Base-by-base conservation (phyloP, 2,329 filamentous ascomycete species). In the Bretziella fagacearum region DNA sequence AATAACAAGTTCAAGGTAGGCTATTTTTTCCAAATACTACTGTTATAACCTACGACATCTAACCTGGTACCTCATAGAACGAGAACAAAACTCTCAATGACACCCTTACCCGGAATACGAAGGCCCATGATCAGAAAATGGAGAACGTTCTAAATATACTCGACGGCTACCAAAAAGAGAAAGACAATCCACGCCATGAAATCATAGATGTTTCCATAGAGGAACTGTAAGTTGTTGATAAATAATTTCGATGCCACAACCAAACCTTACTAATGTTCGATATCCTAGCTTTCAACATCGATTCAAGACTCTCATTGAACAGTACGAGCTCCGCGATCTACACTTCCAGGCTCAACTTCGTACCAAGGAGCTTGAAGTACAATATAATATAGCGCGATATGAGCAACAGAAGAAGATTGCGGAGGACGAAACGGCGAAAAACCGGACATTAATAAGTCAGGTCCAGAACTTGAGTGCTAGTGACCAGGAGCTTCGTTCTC, bases 1-100 rank as follows among this genome's bases (percentile, higher is more conserved):
- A 98, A 98, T 62, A 96, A 96, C 64, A 93, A 93, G 65, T 77
- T 98, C 54, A 96, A 96, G 80, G 84, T 91, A 63, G 55, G 66
- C 27, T n/a, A 17, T 17, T 32, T 13, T 26, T 6, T 27, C 5
- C 26, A 5, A 22, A 35, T 11, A 33, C n/a, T n/a, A n/a, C n/a
- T n/a, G n/a, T n/a, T n/a, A 36, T 18, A 17, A 22, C n/a, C 15
- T 32, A 23, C 30, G 13, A 15, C 26, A 49, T 15, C 26, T 47
- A 44, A 35, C 35, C 25, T 23, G 39, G 33, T 25, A 23, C 18
- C 13, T 36, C 47, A 33, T 59, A 85, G 81, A 83, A 86, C 64
- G 91, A 98, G 62, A 93, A 95, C 62, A 89, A 93, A 59, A 85
- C 84, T 45, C 71, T 94, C 23, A 82, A 89, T 56, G 86, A 89